These are phyloP conservation scores for Mortierella sp. DNA, from an alignment of 371 early-diverging fungal species.

Conservation along the genomic window DNA sequence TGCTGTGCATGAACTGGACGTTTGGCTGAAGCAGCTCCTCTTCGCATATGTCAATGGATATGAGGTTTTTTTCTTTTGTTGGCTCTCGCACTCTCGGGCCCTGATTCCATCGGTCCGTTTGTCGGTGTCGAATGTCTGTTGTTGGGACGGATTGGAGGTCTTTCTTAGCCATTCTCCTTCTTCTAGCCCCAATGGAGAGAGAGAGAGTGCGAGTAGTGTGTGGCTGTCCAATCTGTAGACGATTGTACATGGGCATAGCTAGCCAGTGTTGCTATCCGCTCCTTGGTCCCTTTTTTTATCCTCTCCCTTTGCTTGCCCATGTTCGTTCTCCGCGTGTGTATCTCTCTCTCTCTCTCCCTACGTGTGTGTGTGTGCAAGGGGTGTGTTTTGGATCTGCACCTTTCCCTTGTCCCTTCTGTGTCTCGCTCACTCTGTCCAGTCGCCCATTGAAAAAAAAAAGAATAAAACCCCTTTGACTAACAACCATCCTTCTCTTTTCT, in stretches of 20 bases:
- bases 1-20: not conserved
- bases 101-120: not conserved
- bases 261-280: not conserved
- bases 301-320: not conserved
- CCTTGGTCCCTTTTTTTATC: not conserved
- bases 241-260: not conserved
- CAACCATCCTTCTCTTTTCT: not conserved
- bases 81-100: not conserved
- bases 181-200: too few species aligned
- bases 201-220: not conserved
- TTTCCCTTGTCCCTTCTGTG: not conserved
- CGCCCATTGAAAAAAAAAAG: not conserved
- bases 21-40: not conserved
- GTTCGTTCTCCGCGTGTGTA: slow-evolving; percentile 7
- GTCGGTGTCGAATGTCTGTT: not conserved
- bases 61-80: not conserved
- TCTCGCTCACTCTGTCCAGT: not conserved
- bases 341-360: not conserved
- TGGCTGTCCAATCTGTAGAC: too few species aligned
- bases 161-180: not conserved
- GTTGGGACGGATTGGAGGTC: not conserved
- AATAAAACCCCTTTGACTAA: not conserved
- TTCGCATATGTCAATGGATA: slow-evolving; percentile 4
- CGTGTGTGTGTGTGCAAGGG: not conserved
- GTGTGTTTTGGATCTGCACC: slow-evolving; percentile 5